Evolutionary conservation across 306 rosid genomes (phyloP).

Genomic region (Acmispon strigosus): DNA sequence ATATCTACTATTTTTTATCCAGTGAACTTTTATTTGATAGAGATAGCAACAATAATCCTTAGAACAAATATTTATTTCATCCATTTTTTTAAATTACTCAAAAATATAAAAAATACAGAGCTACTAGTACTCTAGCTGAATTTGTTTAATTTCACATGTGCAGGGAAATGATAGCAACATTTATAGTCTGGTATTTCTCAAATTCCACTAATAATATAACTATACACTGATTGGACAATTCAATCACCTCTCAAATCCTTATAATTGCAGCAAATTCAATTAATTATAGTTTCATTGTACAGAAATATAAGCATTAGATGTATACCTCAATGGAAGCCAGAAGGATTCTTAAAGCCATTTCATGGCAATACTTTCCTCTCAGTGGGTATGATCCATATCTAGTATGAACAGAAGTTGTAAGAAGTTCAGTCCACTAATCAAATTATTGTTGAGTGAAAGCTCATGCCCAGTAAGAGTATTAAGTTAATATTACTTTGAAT

Average conservation of each 20-base stretch:
- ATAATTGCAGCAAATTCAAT: background rate
- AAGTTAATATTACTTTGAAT: conserved; percentile 64
- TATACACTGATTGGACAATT: background rate
- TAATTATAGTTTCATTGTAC: background rate
- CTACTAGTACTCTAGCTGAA: background rate
- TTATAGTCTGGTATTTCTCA: background rate
- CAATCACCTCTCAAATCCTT: background rate
- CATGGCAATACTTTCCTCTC: conserved; percentile 81
- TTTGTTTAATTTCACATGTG: background rate
- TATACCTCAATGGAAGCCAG: conserved; percentile 74
- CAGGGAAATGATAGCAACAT: conserved; percentile 39
- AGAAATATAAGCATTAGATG: background rate
- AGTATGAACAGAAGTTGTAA: conserved; percentile 20
- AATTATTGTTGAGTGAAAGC: background rate
- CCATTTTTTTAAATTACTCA: background rate
- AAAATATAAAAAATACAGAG: background rate
- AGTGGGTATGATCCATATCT: conserved; percentile 83
- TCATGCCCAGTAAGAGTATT: conserved; percentile 7
- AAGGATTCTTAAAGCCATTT: conserved; percentile 85
- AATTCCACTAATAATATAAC: background rate
- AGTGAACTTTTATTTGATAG: too few species aligned
- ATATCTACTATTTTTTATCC: too few species aligned
- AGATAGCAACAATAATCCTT: too few species aligned
- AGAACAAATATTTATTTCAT: too few species aligned
- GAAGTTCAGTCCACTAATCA: conserved; percentile 15